Conservation (phyloP, 495 filamentous ascomycete genomes). For the Annulohypoxylon bovei region DNA sequence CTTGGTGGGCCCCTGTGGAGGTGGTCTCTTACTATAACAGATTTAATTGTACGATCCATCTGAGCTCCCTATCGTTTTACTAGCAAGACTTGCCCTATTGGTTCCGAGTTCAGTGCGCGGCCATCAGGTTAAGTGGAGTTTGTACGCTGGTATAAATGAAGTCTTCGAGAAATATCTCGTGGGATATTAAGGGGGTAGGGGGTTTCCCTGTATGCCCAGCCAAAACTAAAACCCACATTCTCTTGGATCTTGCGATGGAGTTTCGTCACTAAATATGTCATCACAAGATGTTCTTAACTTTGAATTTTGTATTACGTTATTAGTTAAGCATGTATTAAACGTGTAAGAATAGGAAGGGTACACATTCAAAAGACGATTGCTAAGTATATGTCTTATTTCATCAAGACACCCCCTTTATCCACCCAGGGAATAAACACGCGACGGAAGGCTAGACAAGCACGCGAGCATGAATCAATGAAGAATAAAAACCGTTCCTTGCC, state of each 20-base stretch:
- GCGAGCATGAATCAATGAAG: constrained; percentile 24
- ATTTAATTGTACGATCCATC: neutral
- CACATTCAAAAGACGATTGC: too few relatives aligned
- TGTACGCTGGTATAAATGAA: constrained; percentile 10
- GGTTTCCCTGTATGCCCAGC: constrained; percentile 6
- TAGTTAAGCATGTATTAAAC: too few relatives aligned
- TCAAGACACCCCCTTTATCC: neutral
- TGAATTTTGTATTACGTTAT: neutral
- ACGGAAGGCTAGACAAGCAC: constrained; percentile 13
- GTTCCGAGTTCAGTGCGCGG: neutral
- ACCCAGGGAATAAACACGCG: constrained; percentile 12
- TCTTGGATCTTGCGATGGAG: neutral
- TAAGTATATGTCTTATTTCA: neutral
- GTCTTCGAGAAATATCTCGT: constrained; percentile 5
- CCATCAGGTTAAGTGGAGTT: constrained; percentile 9
- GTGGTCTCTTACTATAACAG: neutral
- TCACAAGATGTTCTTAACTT: neutral
- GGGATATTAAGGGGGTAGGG: constrained; percentile 8
- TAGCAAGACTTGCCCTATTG: neutral
- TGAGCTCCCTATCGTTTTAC: neutral
- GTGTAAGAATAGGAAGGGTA: too few relatives aligned
- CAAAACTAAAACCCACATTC: neutral
- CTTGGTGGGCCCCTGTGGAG: neutral
- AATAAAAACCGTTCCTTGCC: neutral
- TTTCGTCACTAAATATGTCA: neutral